Conservation (phyloP, 164 flowering plant genomes). For the Cinnamomum micranthum region DNA sequence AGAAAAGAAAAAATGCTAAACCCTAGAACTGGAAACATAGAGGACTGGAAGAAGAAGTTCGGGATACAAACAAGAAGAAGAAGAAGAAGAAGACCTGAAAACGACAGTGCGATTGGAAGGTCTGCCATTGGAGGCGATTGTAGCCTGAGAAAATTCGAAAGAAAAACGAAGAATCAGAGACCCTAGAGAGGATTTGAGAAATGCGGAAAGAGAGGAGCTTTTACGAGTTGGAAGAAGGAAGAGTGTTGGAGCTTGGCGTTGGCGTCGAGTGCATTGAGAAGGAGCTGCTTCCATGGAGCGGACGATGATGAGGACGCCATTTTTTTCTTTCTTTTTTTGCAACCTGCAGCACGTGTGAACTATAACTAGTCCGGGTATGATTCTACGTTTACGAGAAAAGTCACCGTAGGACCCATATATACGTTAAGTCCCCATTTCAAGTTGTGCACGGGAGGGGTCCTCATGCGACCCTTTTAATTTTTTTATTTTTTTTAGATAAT, state of each 20-base stretch:
- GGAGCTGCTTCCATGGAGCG: constrained; percentile 84
- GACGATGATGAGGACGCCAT: constrained; percentile 11
- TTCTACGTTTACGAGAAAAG: too few relatives aligned
- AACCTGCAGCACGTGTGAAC: too few relatives aligned
- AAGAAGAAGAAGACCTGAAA: constrained; percentile 46
- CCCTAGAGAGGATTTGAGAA: neutral
- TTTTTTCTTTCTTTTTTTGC: neutral
- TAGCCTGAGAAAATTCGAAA: constrained; percentile 50
- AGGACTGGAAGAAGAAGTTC: neutral
- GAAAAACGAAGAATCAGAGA: constrained; percentile 1
- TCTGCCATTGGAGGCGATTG: constrained; percentile 58
- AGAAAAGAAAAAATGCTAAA: neutral
- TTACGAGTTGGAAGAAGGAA: constrained; percentile 66
- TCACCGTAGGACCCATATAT: too few relatives aligned
- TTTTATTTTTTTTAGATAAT: too few relatives aligned
- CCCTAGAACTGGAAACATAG: neutral
- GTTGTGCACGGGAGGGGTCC: too few relatives aligned
- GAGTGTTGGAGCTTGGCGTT: constrained; percentile 63
- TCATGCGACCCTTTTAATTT: too few relatives aligned
- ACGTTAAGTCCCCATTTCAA: too few relatives aligned
- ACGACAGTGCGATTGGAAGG: constrained; percentile 94
- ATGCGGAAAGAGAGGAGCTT: neutral
- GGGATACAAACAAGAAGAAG: constrained; percentile 4
- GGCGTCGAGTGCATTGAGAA: constrained; percentile 54
- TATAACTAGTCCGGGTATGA: too few relatives aligned